Evolutionary conservation across 768 basidiomycete species (phyloP), one percentile per base, ranked within the genome.

Genomic region (Phylloporus sp.): DNA sequence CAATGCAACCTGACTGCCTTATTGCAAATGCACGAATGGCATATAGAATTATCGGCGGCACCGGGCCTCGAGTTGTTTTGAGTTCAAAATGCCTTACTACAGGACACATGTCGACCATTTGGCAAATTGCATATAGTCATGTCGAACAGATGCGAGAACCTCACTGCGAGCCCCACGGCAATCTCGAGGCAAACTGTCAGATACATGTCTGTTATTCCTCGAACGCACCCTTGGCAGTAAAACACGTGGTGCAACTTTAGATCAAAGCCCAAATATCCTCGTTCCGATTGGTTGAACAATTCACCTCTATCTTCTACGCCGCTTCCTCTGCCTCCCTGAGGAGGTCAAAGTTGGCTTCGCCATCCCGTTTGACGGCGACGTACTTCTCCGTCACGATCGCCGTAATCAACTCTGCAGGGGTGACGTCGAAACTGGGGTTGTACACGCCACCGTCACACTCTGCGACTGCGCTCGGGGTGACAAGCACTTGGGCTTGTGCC

Each of bases 401-500:
- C n/a, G 84, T 88, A 53, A 98, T 96, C 34, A 97, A 71, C 49
- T 88, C 85, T 3, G 93, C 90, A 1, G 94, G 93, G 0, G 95
- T 97, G 14, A 98, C 92, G 62, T 98, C 95, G 67, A 97, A 98
- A 53, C 89, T 90, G 2, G 95, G 93, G 65, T 96, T 98, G 65
- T 93, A 95, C 32, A 90, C 69, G 3, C 48, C 62, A 3, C 54
- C 60, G 18, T 53, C 37, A 0, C 48, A 31, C 34, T 59, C 59
- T 32, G 40, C 73, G 23, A 84, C 61, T 13, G 72, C 75, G 18
- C 69, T 63, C 0, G 93, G 91, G 1, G 92, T 92, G 51, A 93
- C 80, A 77, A 91, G 81, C 11, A 94, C 86, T 35, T 85, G 81
- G 0, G 82, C 83, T 57, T 90, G 85, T 54, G 81, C 70, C 43